A percentile compares a stretch with the other conserved stretches of the same genome.
These are phyloP conservation scores for Cokeromyces recurvatus DNA, from an alignment of 371 early-diverging fungal species.

Conservation along the genomic window DNA sequence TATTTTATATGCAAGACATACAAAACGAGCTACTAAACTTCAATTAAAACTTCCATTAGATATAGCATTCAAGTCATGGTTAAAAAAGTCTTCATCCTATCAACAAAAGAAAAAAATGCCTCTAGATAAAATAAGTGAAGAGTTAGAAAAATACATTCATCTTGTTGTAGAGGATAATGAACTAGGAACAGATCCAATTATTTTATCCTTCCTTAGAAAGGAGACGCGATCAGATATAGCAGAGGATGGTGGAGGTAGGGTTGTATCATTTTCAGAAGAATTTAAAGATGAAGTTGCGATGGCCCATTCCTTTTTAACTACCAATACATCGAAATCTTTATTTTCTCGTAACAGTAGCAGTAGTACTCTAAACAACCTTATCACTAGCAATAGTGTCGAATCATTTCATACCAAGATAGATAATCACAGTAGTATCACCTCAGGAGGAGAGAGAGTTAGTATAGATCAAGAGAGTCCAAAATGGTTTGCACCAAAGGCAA, in stretches of 20 bases:
- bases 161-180: conserved; percentile 34
- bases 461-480: no score
- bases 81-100: conserved; percentile 12
- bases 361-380: background rate
- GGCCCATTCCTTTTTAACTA: conserved; percentile 1
- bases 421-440: no score
- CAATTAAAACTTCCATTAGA: conserved; percentile 34
- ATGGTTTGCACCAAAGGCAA: no score
- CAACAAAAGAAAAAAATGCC: conserved; percentile 4
- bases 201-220: conserved; percentile 39
- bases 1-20: conserved; percentile 27
- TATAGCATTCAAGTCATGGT: conserved; percentile 25
- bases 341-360: conserved; percentile 10
- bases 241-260: conserved; percentile 2
- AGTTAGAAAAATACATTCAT: conserved; percentile 31
- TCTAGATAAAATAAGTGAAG: conserved; percentile 16
- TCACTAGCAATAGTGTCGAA: no score
- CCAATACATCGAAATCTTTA: conserved; percentile 5
- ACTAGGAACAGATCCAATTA: conserved; percentile 33
- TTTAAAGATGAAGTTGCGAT: conserved; percentile 24
- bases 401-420: no score
- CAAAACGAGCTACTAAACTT: conserved; percentile 20
- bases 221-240: conserved; percentile 22
- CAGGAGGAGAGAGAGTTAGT: no score
- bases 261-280: conserved; percentile 33